A percentile compares a stretch with the other conserved stretches of the same genome.
These are phyloP conservation scores for Diatrype stigma DNA, from an alignment of 2,329 filamentous ascomycete genomes.

Conservation along the genomic window DNA sequence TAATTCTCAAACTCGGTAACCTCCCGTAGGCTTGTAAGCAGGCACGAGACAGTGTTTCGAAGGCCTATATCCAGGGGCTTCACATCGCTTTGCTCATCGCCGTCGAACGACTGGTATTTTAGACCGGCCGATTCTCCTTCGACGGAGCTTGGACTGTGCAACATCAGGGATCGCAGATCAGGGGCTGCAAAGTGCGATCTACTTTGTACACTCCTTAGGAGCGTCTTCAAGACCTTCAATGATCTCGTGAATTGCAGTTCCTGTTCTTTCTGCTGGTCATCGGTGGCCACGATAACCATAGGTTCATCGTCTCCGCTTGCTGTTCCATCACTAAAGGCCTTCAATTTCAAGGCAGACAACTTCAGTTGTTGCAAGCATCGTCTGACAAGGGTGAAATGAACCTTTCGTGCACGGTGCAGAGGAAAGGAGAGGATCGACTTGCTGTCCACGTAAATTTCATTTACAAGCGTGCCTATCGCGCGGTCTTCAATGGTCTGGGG, in stretches of 20 bases:
- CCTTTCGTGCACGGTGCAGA: slow-evolving; percentile 44
- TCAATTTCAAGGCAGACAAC: slow-evolving; percentile 56
- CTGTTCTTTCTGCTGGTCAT: slow-evolving; percentile 47
- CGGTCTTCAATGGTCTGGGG: slow-evolving; percentile 60
- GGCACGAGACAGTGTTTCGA: slow-evolving; percentile 65
- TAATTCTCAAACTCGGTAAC: slow-evolving; percentile 74
- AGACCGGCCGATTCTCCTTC: slow-evolving; percentile 63
- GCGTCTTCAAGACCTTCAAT: slow-evolving; percentile 62
- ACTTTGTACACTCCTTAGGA: slow-evolving; percentile 61
- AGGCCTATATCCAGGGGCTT: slow-evolving; percentile 62
- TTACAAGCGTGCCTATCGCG: slow-evolving; percentile 67
- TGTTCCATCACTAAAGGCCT: slow-evolving; percentile 39
- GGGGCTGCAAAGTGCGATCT: slow-evolving; percentile 58
- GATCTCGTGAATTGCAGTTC: slow-evolving; percentile 65
- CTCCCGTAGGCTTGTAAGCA: slow-evolving; percentile 63
- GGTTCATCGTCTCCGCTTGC: slow-evolving; percentile 45
- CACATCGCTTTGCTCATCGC: slow-evolving; percentile 54
- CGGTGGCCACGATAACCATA: slow-evolving; percentile 47
- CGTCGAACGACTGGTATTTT: slow-evolving; percentile 71
- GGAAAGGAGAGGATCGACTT: slow-evolving; percentile 46
- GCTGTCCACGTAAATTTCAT: slow-evolving; percentile 64
- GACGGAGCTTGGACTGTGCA: slow-evolving; percentile 46
- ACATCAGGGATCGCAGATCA: slow-evolving; percentile 50
- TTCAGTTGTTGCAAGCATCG: slow-evolving; percentile 70
- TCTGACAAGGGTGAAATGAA: slow-evolving; percentile 68